Evolutionary conservation across 1,139 yeast species (phyloP), one percentile per base, ranked within the genome.

Genomic region (Kodamaea sp.): DNA sequence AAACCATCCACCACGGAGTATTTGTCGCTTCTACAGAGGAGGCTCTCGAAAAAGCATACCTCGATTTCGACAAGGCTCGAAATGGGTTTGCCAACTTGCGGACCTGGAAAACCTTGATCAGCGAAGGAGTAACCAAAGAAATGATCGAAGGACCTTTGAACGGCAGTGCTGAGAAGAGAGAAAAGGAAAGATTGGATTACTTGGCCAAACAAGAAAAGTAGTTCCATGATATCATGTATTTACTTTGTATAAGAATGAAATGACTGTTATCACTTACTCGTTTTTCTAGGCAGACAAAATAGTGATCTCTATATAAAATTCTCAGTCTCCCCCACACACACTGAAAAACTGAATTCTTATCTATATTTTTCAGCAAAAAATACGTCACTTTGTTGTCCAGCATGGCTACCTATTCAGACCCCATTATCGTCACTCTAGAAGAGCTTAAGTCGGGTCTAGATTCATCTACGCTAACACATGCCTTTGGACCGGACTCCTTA

Each of bases 1-100:
- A 79, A 15, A 73, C 84, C 36, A 85, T 86, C 24, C 96, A 88
- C 57, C 85, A 88, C 53, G 96, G 97, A 7, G 96, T 96, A 14
- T 88, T 86, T 57, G 95, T 84, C 11, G 90, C 86, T 41, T 76
- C 81, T 8, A 63, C 81, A 12, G 66, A 69, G 39, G 80, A 22
- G 10, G 39, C 27, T 47, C 80, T 87, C 41, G 71, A 74, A 46
- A 63, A 82, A 50, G 92, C 88, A 0, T 79, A 83, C 50, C 51
- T 63, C 57, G 90, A 84, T 55, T 88, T 82, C 56, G 86, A 82
- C 54, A 56, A 63, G 35, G 83, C 78, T 28, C 55, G 65, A 27
- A 84, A 85, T 55, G 95, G 94, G 1, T 88, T 87, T 53, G 94
- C 82, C 54, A 73, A 77, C 31, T 75, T 86, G 25, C 69, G 61